Base-by-base conservation (phyloP, 768 basidiomycete genomes). In the Lentinula boryana region DNA sequence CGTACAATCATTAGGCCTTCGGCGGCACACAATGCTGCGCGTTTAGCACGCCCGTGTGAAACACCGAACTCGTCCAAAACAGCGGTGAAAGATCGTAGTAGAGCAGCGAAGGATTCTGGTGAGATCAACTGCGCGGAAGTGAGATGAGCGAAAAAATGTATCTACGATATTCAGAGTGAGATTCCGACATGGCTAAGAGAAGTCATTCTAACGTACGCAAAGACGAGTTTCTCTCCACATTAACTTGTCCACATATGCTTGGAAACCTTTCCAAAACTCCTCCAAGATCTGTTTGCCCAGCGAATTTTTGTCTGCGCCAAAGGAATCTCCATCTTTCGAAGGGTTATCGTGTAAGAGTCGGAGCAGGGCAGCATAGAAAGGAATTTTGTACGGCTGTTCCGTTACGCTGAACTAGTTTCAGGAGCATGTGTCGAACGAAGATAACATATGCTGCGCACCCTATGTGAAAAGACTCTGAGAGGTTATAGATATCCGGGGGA, bases 371-470 rank as follows among this genome's bases (percentile, higher is more conserved):
- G 92, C 92, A 73, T 94, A 95, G 69, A 86, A 90, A 0, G 93
- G 89, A 38, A 92, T 89, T 78, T 98, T 99, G 78, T 86, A 95
- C 0, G 95, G 95, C 67, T 97, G 90, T 74, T 98, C 93, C 0
- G 89, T 93, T 56, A 93, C 85, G 54, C 92, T 94, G 68, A 4
- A 18, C 21, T 9, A 48, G 64, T 5, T 33, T 51, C 50, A 51
- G 2, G 6, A 33, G 32, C 16, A 51, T 71, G 56, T 60, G 51
- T 16, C n/a, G 41, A 49, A 8, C 3, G 8, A 21, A 62, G 62
- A 60, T 41, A 33, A 15, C 59, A 54, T 13, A 21, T 35, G 56
- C 56, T 44, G 69, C 80, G 16, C 64, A 89, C 92, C 82, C 88
- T 70, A 87, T 76, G 49, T 89, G 86, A 70, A 93, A 81, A 8